Evolutionary conservation across 495 filamentous ascomycete species (phyloP).

Genomic region (Parmelia sp.): DNA sequence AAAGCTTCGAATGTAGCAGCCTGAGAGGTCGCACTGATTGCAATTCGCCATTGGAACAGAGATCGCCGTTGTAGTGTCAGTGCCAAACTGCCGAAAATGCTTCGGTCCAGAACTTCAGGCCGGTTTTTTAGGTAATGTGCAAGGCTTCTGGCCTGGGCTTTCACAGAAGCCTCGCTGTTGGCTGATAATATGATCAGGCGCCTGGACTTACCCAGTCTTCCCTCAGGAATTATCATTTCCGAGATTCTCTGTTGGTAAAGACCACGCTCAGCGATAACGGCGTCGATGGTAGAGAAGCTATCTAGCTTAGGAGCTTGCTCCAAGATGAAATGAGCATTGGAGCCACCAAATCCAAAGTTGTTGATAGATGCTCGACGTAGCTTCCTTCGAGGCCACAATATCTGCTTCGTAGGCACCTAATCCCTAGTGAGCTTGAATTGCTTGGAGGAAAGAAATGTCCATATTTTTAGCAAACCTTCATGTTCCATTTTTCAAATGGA

Average conservation of each 20-base stretch:
- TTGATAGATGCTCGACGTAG: conserved; percentile 51
- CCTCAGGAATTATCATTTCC: neutral
- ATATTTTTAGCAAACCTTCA: neutral
- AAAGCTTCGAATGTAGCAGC: neutral
- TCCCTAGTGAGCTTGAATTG: neutral
- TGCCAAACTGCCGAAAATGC: neutral
- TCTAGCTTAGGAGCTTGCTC: conserved; percentile 25
- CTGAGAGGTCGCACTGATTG: neutral
- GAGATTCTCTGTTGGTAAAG: neutral
- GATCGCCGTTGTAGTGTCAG: neutral
- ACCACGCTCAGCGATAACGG: no score
- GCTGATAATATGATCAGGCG: neutral
- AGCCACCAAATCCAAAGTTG: conserved; percentile 53
- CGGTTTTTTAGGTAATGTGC: neutral
- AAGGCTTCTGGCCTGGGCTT: neutral
- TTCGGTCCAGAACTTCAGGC: neutral
- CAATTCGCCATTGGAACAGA: neutral
- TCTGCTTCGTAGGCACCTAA: conserved; percentile 7
- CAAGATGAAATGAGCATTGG: conserved; percentile 50
- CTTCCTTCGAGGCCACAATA: conserved; percentile 23
- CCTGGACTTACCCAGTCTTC: neutral
- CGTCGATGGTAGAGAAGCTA: neutral
- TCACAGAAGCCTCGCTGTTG: neutral
- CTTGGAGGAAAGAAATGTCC: neutral
- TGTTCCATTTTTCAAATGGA: conserved; percentile 8